Base-by-base conservation (phyloP, 306 rosid species). In the Medicago arabica region DNA sequence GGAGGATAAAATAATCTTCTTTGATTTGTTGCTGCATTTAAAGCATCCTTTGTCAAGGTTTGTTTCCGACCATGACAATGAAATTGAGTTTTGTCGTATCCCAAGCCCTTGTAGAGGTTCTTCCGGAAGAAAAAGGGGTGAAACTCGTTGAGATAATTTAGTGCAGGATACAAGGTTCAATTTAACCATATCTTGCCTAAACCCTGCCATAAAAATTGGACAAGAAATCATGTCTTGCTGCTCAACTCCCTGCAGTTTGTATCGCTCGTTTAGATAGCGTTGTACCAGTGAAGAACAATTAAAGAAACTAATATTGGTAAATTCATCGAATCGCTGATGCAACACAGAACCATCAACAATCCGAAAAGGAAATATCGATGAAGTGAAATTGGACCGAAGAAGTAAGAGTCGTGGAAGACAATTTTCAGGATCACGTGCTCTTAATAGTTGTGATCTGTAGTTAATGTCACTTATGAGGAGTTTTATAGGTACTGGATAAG, bases 171-270 rank as follows among this genome's bases (percentile, higher is more conserved):
- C 9, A 50, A 50, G 57, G 57, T 50, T n/a, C 2, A 19, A 50
- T 1, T 6, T 0, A 50, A 50, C 57, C 1, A 50, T 16, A 50
- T 50, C 10, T 2, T 1, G 2, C 9, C 0, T 0, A n/a, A 16
- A n/a, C 0, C 0, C 21, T 50, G 21, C 21, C 4, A 50, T n/a
- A 50, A 6, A 50, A n/a, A 50, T 16, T n/a, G 57, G 57, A 7
- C 57, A 50, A n/a, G 57, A 50, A n/a, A 7, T 7, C 19, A 15
- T 6, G 10, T 50, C 57, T 1, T 50, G 57, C 4, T 15, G 7
- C 2, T 0, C 2, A 14, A 0, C 54, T 4, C 2, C 17, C n/a
- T n/a, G n/a, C n/a, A n/a, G n/a, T n/a, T n/a, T n/a, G 13, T 2
- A 0, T 3, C 1, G 1, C 4, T 0, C 1, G 5, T 4, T 14